Base-by-base conservation (phyloP, 2,329 filamentous ascomycete genomes). In the Pyricularia grisea region DNA sequence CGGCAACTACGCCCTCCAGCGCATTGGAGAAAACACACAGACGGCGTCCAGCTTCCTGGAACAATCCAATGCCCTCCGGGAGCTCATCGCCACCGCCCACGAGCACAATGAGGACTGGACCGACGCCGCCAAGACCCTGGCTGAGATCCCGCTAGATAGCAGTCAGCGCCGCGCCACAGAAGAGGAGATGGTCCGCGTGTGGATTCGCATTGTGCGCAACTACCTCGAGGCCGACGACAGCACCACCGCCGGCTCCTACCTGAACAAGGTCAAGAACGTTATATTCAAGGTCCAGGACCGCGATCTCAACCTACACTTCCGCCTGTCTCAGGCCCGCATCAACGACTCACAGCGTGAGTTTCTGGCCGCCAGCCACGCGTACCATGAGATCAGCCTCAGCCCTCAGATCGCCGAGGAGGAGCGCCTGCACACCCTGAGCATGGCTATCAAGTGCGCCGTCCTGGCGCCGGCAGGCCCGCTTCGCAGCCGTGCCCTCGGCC, bases 231-330 rank as follows among this genome's bases (percentile, higher is more conserved):
- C 94, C 66, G 94, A 97, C 77, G 94, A 98, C 80, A 91, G 92
- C 10, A 93, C 90, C 1, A 85, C 87, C 50, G 95, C 95, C 61
- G 93, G 96, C 77, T 87, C 86, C 60, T 97, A 94, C 77, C 85
- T 99, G 75, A 97, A 97, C 84, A 94, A 94, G 79, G 91, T 97
- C 79, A 98, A 97, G 81, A 94, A 95, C 76, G 85, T 97, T 73
- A 93, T 97, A 77, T 88, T 92, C 81, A 89, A 87, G 72, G 88
- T 97, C 36, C 81, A 85, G 33, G 89, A 97, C 77, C 86, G 89
- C 58, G 87, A 91, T 71, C 84, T 94, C 65, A 88, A 88, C 73
- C 83, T 98, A 67, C 90, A 94, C 79, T 99, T 98, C 81, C 88
- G 92, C 74, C 88, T 98, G 72, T 94, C 91, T 10, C 93, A 97